Percentiles rank a stretch among this genome's conserved stretches.
Evolutionary conservation across 257 asterid genomes (phyloP).

Genomic region (Solanum piurae): DNA sequence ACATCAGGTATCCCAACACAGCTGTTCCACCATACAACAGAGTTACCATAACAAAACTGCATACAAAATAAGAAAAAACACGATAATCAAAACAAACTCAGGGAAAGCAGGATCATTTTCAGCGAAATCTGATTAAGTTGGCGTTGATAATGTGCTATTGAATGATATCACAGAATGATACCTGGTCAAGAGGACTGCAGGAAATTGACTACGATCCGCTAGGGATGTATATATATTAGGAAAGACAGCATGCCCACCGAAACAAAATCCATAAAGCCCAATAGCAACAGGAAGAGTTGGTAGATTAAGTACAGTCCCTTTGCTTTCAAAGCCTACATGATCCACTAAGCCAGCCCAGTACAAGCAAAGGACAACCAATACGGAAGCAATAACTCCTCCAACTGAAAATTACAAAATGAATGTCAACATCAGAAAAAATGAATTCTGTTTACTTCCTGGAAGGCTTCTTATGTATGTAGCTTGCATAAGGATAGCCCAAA

Average conservation of each 20-base stretch:
- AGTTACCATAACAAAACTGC: slow-evolving; percentile 80
- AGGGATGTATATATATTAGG: slow-evolving; percentile 90
- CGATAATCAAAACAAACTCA: not conserved
- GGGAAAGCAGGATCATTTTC: not conserved
- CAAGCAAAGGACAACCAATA: slow-evolving; percentile 65
- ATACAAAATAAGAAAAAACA: not conserved
- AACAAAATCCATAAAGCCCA: slow-evolving; percentile 92
- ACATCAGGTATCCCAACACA: slow-evolving; percentile 74
- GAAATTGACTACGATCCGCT: slow-evolving; percentile 68
- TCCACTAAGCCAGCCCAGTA: slow-evolving; percentile 91
- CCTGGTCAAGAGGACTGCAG: slow-evolving; percentile 72
- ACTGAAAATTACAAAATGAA: slow-evolving; percentile 26
- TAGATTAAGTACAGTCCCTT: slow-evolving; percentile 50
- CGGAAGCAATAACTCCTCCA: slow-evolving; percentile 92
- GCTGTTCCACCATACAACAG: slow-evolving; percentile 71
- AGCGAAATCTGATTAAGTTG: not conserved
- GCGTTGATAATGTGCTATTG: not conserved
- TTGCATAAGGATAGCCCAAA: not conserved
- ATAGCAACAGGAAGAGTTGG: slow-evolving; percentile 88
- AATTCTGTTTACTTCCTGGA: not conserved
- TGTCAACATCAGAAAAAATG: not conserved
- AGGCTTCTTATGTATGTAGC: not conserved
- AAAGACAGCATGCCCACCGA: slow-evolving; percentile 92
- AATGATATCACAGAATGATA: slow-evolving; percentile 7
- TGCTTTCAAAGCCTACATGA: slow-evolving; percentile 45